These are phyloP conservation scores for Chytriomyces hyalinus DNA, from an alignment of 192 early-diverging fungal genomes.

Conservation along the genomic window DNA sequence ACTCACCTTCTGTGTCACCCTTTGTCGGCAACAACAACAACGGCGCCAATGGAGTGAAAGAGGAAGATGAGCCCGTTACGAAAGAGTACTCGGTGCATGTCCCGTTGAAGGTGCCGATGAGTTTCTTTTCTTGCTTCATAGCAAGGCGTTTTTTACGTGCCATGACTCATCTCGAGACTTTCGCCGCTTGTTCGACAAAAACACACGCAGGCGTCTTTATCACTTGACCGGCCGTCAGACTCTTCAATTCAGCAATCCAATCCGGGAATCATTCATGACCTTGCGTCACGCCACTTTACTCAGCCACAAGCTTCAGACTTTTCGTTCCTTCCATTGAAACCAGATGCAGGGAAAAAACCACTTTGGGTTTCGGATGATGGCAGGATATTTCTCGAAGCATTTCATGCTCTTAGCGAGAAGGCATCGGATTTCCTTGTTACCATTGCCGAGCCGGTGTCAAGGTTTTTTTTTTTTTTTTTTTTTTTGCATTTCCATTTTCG, in stretches of 20 bases:
- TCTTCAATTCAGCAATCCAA: background rate
- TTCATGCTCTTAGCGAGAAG: slow-evolving; percentile 89
- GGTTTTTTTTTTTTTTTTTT: slow-evolving; percentile 1
- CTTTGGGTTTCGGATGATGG: slow-evolving; percentile 91
- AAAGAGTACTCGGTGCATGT: slow-evolving; percentile 12
- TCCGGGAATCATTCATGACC: background rate
- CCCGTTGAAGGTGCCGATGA: background rate
- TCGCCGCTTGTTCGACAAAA: no score
- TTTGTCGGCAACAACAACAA: no score
- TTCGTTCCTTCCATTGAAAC: slow-evolving; percentile 65
- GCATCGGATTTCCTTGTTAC: slow-evolving; percentile 97
- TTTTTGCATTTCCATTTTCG: background rate
- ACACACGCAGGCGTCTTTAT: slow-evolving; percentile 5
- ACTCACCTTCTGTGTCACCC: no score
- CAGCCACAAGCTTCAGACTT: slow-evolving; percentile 31
- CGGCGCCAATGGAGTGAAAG: background rate
- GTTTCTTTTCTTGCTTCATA: no score
- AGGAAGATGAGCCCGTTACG: slow-evolving; percentile 5
- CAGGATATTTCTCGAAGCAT: slow-evolving; percentile 93
- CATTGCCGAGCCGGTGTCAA: slow-evolving; percentile 87
- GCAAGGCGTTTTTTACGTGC: no score
- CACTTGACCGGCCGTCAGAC: background rate
- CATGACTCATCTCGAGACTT: no score
- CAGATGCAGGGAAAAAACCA: slow-evolving; percentile 83
- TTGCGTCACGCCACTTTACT: slow-evolving; percentile 18